Percentiles rank a stretch among this genome's conserved stretches.
Conservation (phyloP, 495 filamentous ascomycete species). For the Neurospora sp. region DNA sequence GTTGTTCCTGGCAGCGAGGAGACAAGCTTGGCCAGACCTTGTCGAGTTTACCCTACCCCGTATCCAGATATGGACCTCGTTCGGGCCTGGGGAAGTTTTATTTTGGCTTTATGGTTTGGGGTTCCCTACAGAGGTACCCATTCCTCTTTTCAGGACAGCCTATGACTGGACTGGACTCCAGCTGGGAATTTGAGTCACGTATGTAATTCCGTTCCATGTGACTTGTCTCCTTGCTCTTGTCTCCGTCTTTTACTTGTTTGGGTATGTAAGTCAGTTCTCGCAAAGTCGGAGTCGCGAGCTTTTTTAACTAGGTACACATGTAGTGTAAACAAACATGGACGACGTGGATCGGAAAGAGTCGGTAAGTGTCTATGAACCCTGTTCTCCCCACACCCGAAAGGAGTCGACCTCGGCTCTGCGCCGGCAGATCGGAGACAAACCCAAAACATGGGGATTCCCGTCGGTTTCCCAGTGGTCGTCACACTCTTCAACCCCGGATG, state of each 20-base stretch:
- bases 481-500: background rate
- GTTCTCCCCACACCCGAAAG: slow-evolving; percentile 6
- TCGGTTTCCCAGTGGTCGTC: background rate
- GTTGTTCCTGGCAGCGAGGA: background rate
- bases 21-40: background rate
- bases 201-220: background rate
- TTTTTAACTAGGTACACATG: background rate
- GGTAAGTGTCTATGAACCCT: background rate
- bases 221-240: background rate
- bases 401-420: slow-evolving; percentile 23
- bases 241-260: background rate
- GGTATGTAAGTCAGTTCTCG: background rate
- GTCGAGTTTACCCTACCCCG: background rate
- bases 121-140: background rate
- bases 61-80: background rate
- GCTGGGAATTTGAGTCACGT: background rate
- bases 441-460: background rate
- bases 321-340: background rate
- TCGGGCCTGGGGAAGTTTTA: background rate
- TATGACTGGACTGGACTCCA: background rate
- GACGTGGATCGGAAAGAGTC: background rate
- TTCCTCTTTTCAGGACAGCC: background rate
- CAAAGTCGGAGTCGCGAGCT: background rate
- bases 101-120: background rate
- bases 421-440: slow-evolving; percentile 23